Conservation (phyloP, 2,329 filamentous ascomycete genomes). For the Chalara sp. region DNA sequence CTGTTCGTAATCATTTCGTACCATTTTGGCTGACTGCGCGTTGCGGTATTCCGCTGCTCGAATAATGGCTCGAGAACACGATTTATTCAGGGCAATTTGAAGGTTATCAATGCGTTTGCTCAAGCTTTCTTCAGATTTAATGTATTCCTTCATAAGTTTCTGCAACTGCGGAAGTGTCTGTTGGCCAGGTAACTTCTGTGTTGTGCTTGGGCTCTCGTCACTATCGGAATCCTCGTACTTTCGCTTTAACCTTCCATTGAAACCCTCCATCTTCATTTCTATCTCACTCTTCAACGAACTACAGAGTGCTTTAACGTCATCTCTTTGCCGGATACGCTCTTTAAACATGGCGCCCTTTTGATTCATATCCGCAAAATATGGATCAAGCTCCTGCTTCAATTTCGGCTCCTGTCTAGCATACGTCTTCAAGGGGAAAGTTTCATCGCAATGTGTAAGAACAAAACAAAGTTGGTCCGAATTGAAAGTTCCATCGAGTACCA, state of each 20-base stretch:
- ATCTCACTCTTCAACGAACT: too few relatives aligned
- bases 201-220: too few relatives aligned
- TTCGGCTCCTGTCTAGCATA: constrained; percentile 8
- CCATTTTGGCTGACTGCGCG: not conserved
- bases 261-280: too few relatives aligned
- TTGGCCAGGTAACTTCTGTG: too few relatives aligned
- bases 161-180: too few relatives aligned
- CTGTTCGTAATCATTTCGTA: constrained; percentile 7
- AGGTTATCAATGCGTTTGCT: too few relatives aligned
- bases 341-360: not conserved
- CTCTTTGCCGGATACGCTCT: too few relatives aligned
- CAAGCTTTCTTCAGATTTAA: too few relatives aligned
- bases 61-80: constrained; percentile 6
- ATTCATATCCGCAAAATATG: not conserved
- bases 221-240: too few relatives aligned
- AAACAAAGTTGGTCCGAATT: constrained; percentile 12
- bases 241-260: not conserved
- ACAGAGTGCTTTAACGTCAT: too few relatives aligned
- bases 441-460: constrained; percentile 12
- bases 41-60: constrained; percentile 4
- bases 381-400: not conserved
- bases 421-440: constrained; percentile 1
- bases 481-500: constrained; percentile 16
- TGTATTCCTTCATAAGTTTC: too few relatives aligned
- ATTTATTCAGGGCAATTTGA: too few relatives aligned